Percentiles rank a stretch among this genome's conserved stretches.
Evolutionary conservation across 805 yeast species (phyloP).

Genomic region (Cyberlindnera amylophila): DNA sequence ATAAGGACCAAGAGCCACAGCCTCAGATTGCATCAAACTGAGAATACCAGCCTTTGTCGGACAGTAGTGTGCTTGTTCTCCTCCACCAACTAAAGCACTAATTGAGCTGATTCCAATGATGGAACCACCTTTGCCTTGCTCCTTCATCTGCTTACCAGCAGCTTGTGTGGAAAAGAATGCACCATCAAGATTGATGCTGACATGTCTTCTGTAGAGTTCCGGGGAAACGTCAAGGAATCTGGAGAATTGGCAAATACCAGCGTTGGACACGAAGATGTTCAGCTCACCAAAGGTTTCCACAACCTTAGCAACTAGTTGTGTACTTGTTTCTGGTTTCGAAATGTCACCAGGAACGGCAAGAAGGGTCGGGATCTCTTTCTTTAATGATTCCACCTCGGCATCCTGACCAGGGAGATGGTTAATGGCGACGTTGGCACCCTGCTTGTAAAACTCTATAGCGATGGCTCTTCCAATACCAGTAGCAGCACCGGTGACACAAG

Average conservation of each 20-base stretch:
- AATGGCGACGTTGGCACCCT: slow-evolving; percentile 40
- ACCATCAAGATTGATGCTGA: slow-evolving; percentile 40
- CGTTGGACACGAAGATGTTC: slow-evolving; percentile 42
- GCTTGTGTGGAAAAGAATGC: slow-evolving; percentile 44
- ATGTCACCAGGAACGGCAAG: slow-evolving; percentile 44
- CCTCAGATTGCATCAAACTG: slow-evolving; percentile 41
- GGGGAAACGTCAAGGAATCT: slow-evolving; percentile 40
- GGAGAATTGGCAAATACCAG: slow-evolving; percentile 41
- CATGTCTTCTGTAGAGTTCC: slow-evolving; percentile 33
- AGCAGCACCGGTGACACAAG: slow-evolving; percentile 42
- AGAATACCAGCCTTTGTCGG: slow-evolving; percentile 46
- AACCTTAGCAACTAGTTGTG: slow-evolving; percentile 28
- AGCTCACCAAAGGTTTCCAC: slow-evolving; percentile 38
- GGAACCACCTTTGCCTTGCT: slow-evolving; percentile 45
- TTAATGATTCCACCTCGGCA: slow-evolving; percentile 16
- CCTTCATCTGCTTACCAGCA: slow-evolving; percentile 41
- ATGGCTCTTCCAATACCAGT: slow-evolving; percentile 45
- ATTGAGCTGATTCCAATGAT: slow-evolving; percentile 42
- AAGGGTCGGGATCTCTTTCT: slow-evolving; percentile 18
- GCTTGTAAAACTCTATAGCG: slow-evolving; percentile 38
- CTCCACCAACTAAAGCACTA: slow-evolving; percentile 45
- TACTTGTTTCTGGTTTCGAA: slow-evolving; percentile 36
- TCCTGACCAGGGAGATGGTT: slow-evolving; percentile 30
- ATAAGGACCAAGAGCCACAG: slow-evolving; percentile 40
- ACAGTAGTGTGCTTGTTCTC: slow-evolving; percentile 42